Evolutionary conservation across 2,329 filamentous ascomycete species (phyloP).

Genomic region (Penicillium sp.): DNA sequence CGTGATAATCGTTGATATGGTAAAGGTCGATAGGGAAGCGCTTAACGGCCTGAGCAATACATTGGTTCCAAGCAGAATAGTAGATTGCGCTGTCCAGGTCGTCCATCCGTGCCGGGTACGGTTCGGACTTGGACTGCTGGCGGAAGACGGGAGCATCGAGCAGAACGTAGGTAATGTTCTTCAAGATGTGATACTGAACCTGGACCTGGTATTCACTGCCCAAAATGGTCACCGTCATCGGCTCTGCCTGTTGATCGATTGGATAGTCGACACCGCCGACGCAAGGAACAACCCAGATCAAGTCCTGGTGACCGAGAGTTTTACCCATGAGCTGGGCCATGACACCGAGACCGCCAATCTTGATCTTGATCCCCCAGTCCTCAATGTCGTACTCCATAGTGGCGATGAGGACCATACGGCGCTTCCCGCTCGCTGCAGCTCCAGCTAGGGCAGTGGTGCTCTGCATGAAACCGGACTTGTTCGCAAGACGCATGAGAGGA

Average conservation of each 20-base stretch:
- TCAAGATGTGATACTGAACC: conserved; percentile 59
- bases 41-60: conserved; percentile 60
- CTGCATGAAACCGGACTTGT: conserved; percentile 37
- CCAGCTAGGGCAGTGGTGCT: conserved; percentile 31
- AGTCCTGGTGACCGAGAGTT: conserved; percentile 59
- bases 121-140: conserved; percentile 59
- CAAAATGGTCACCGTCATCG: conserved; percentile 60
- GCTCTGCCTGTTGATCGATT: conserved; percentile 53
- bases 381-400: conserved; percentile 71
- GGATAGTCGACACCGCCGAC: conserved; percentile 64
- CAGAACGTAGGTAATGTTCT: conserved; percentile 65
- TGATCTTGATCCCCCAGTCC: conserved; percentile 66
- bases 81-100: conserved; percentile 64
- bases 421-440: conserved; percentile 22
- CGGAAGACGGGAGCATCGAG: conserved; percentile 65
- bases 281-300: conserved; percentile 62
- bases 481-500: conserved; percentile 34
- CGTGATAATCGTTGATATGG: conserved; percentile 64
- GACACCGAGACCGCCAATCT: conserved; percentile 66
- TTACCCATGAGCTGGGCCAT: conserved; percentile 70
- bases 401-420: conserved; percentile 59
- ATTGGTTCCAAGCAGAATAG: conserved; percentile 67
- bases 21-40: conserved; percentile 62
- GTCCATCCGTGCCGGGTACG: conserved; percentile 65
- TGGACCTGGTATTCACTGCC: conserved; percentile 58